Evolutionary conservation across 768 basidiomycete genomes (phyloP), one percentile per base, ranked within the genome.

Genomic region (Mycena rosella): DNA sequence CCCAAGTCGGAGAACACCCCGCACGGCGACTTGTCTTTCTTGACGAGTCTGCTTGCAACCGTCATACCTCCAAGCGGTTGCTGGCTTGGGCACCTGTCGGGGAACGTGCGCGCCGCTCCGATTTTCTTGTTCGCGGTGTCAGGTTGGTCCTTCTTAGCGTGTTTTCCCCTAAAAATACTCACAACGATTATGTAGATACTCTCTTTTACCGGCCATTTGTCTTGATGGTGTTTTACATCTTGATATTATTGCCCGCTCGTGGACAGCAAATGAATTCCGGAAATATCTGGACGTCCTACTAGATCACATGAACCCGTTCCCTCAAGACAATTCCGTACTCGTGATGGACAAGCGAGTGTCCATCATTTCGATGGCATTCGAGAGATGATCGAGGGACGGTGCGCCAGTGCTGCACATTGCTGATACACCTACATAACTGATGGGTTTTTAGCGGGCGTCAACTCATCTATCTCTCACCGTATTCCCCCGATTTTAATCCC

Each of bases 331-430:
- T 32, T 79, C 75, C 17, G 79, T 82, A 8, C 67, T 82, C 44
- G 71, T 82, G 13, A 73, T 77, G 59, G 79, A 82, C 55, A 82
- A 82, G 78, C 76, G 42, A 68, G 65, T 18, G 76, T 75, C 0
- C 80, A 81, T 63, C 72, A 80, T n/a, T n/a, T n/a, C n/a, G n/a
- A n/a, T n/a, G n/a, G n/a, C n/a, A n/a, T n/a, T n/a, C n/a, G n/a
- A n/a, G 73, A 61, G 29, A 72, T 78, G n/a, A 49, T 70, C 60
- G 70, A 77, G 42, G 68, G 30, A 22, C 60, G 65, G 54, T 67
- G 36, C 45, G 20, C n/a, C n/a, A n/a, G n/a, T n/a, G n/a, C n/a
- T n/a, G n/a, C n/a, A n/a, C n/a, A 29, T 27, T n/a, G 47, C 24
- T 56, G 49, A 34, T 65, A 17, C 30, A 51, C 7, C 22, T 34